Conservation (phyloP, 2,329 filamentous ascomycete genomes). For the Aspergillus pseudoglaucus region DNA sequence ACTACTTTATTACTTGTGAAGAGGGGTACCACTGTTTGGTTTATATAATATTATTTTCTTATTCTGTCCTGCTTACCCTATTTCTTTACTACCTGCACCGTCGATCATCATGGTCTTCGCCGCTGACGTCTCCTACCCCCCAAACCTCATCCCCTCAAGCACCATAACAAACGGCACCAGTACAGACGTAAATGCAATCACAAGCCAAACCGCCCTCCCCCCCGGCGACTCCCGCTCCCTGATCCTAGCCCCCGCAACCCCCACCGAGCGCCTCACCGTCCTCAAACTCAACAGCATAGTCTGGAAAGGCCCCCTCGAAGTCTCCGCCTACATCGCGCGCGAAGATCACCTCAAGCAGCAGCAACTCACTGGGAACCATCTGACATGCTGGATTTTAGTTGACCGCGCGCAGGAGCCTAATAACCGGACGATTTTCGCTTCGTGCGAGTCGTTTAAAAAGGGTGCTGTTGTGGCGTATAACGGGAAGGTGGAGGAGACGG, state of each 20-base stretch:
- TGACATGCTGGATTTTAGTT: constrained; percentile 56
- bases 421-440: constrained; percentile 45
- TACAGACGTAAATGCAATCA: not conserved
- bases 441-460: constrained; percentile 51
- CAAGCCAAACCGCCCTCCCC: not conserved
- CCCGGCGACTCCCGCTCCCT: constrained; percentile 45
- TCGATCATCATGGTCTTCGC: not conserved
- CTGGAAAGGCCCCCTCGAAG: constrained; percentile 52
- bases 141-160: not conserved
- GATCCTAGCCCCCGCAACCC: constrained; percentile 49
- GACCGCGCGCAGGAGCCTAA: constrained; percentile 37
- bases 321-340: constrained; percentile 52
- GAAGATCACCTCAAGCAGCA: constrained; percentile 49
- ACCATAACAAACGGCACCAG: not conserved
- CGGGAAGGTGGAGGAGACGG: constrained; percentile 50
- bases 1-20: too few species aligned
- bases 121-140: not conserved
- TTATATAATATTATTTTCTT: too few species aligned
- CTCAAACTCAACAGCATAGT: constrained; percentile 49
- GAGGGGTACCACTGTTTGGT: too few species aligned
- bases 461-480: constrained; percentile 40
- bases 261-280: constrained; percentile 47
- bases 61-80: not conserved
- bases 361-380: constrained; percentile 47
- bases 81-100: not conserved